phyloP scores from a whole-genome alignment of 2,329 filamentous ascomycete species.

The Stachybotrys echinatus region DNA sequence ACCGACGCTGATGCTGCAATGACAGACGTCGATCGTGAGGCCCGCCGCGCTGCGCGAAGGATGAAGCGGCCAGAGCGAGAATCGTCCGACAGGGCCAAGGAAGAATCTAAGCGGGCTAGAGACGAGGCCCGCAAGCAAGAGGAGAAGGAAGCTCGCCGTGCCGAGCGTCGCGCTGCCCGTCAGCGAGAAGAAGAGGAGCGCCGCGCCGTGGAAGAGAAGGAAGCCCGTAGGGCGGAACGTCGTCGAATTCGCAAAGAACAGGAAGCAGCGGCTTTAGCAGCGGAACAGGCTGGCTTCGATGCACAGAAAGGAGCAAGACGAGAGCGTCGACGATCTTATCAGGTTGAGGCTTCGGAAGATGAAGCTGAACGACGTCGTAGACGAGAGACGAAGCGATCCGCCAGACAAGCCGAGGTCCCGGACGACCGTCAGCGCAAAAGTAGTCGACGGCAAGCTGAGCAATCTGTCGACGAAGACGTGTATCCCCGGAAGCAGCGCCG shows the following conservation, averaged over 20 bases:
- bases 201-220: conserved; percentile 41
- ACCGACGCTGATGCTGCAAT: conserved; percentile 39
- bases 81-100: conserved; percentile 29
- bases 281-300: conserved; percentile 39
- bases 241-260: conserved; percentile 43
- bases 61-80: conserved; percentile 49
- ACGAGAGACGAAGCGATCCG: conserved; percentile 45
- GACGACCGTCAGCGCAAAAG: conserved; percentile 23
- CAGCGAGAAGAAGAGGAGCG: conserved; percentile 45
- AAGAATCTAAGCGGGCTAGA: conserved; percentile 51
- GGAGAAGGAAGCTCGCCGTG: conserved; percentile 54
- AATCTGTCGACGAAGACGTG: conserved; percentile 38
- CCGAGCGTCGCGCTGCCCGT: conserved; percentile 45
- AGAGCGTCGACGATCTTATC: conserved; percentile 44
- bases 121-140: conserved; percentile 49
- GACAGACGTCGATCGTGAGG: conserved; percentile 55
- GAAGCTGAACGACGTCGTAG: conserved; percentile 50
- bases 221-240: conserved; percentile 44
- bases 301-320: conserved; percentile 38
- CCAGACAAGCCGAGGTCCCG: conserved; percentile 34
- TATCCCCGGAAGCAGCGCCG: conserved; percentile 34
- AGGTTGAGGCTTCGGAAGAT: conserved; percentile 35
- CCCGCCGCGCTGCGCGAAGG: conserved; percentile 57
- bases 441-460: conserved; percentile 35
- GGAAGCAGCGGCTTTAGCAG: conserved; percentile 36